Evolutionary conservation across 1,139 yeast species (phyloP).

Genomic region (Yarrowia galli): DNA sequence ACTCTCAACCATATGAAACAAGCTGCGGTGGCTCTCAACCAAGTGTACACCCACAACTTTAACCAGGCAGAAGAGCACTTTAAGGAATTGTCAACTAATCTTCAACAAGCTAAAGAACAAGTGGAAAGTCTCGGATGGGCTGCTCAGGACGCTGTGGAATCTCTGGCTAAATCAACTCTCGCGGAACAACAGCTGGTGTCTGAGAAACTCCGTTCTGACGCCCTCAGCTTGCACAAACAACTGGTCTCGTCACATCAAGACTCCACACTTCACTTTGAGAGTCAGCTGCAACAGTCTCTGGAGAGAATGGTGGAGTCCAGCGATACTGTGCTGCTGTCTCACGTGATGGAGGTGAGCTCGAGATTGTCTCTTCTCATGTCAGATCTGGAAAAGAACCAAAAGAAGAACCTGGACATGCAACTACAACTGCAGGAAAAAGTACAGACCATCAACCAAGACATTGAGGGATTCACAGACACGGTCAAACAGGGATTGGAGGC

Average conservation of each 20-base stretch:
- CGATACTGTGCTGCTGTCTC: not conserved
- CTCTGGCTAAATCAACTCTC: not conserved
- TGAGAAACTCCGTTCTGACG: not conserved
- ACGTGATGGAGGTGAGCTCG: not conserved
- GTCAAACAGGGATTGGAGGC: slow-evolving; percentile 30
- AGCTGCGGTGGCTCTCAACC: not conserved
- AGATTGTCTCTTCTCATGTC: not conserved
- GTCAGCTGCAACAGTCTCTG: not conserved
- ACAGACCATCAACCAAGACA: not conserved
- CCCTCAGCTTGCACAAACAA: not conserved
- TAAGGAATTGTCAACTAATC: not conserved
- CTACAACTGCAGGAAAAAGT: slow-evolving; percentile 1
- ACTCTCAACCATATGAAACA: not conserved
- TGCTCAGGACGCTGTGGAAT: not conserved
- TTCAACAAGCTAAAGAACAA: not conserved
- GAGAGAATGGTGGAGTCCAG: not conserved
- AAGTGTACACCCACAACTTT: slow-evolving; percentile 1
- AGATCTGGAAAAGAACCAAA: not conserved
- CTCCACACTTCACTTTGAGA: not conserved
- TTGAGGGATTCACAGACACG: slow-evolving; percentile 19
- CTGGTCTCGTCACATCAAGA: not conserved
- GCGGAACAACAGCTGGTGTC: slow-evolving; percentile 7
- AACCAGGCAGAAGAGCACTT: slow-evolving; percentile 8
- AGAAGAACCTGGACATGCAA: slow-evolving; percentile 7
- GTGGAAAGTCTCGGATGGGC: slow-evolving; percentile 1